phyloP scores from a whole-genome alignment of 2,329 filamentous ascomycete genomes.

The Macrophomina phaseolina region DNA sequence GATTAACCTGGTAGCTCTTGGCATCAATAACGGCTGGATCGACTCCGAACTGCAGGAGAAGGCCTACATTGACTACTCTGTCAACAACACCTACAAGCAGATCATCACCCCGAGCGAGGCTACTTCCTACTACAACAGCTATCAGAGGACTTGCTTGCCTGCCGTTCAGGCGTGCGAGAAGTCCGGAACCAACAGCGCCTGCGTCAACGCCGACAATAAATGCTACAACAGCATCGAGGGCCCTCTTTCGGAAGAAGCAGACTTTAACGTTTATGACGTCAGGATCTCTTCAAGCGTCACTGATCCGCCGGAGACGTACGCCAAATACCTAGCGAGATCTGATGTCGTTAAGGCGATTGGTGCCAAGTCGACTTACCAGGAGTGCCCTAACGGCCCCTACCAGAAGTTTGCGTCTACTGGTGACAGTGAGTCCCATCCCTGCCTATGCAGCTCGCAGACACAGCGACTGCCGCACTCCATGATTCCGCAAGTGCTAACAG shows the following conservation, averaged over 20 bases:
- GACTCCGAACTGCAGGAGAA: slow-evolving; percentile 39
- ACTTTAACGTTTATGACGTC: slow-evolving; percentile 28
- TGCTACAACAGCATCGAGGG: slow-evolving; percentile 54
- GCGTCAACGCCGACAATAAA: slow-evolving; percentile 38
- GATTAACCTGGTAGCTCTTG: slow-evolving; percentile 21
- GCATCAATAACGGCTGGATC: slow-evolving; percentile 49
- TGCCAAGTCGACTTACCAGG: slow-evolving; percentile 13
- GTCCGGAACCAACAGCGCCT: slow-evolving; percentile 23
- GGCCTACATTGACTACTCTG: slow-evolving; percentile 27
- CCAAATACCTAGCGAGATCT: slow-evolving; percentile 57
- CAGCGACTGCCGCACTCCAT: too few relatives aligned
- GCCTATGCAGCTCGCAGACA: too few relatives aligned
- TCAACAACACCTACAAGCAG: slow-evolving; percentile 27
- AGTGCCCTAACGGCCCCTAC: slow-evolving; percentile 46
- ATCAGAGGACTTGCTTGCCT: slow-evolving; percentile 26
- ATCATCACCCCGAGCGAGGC: slow-evolving; percentile 18
- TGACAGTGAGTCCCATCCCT: slow-evolving; percentile 3
- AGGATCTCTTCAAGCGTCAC: slow-evolving; percentile 8
- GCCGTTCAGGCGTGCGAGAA: slow-evolving; percentile 23
- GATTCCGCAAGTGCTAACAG: not conserved
- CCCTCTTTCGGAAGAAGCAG: slow-evolving; percentile 30
- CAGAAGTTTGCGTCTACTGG: slow-evolving; percentile 37
- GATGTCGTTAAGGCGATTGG: slow-evolving; percentile 57
- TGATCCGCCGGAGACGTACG: slow-evolving; percentile 25
- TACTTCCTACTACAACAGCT: slow-evolving; percentile 18